These are phyloP conservation scores for Excoecaria agallocha DNA, from an alignment of 345 rosid species.

Conservation along the genomic window DNA sequence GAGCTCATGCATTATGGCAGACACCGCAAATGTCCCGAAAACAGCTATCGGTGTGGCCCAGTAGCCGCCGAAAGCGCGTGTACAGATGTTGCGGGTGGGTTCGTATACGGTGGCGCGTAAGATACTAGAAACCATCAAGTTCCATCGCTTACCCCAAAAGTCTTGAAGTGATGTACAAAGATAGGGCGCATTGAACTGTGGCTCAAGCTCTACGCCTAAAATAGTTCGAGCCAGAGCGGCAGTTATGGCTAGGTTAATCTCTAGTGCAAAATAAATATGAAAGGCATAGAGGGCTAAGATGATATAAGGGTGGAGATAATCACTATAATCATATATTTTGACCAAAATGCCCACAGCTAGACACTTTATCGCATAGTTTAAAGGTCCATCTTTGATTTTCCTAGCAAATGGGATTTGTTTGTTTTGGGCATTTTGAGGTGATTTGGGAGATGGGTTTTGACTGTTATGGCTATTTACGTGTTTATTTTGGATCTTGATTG, in stretches of 20 bases:
- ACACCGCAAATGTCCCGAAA: constrained; percentile 42
- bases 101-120: constrained; percentile 57
- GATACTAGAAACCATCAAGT: constrained; percentile 54
- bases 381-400: neutral
- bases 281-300: neutral
- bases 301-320: constrained; percentile 5
- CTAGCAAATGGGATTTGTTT: neutral
- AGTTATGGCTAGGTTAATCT: constrained; percentile 11
- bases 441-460: neutral
- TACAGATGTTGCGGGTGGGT: constrained; percentile 25
- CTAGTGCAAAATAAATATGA: constrained; percentile 19
- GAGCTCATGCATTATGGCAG: constrained; percentile 65
- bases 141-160: constrained; percentile 79
- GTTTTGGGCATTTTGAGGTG: neutral
- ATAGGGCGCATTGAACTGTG: constrained; percentile 26
- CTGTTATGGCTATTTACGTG: neutral
- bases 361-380: constrained; percentile 13
- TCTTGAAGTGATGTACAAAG: constrained; percentile 64
- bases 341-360: neutral
- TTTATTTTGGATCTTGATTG: constrained; percentile 15
- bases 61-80: constrained; percentile 23
- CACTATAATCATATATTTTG: constrained; percentile 10
- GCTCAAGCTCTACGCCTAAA: constrained; percentile 20
- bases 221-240: constrained; percentile 17
- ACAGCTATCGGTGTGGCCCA: constrained; percentile 45